A percentile compares a stretch with the other conserved stretches of the same genome.
These are phyloP conservation scores for Globisporangium splendens DNA, from an alignment of 352 stramenopile genomes.

Conservation along the genomic window DNA sequence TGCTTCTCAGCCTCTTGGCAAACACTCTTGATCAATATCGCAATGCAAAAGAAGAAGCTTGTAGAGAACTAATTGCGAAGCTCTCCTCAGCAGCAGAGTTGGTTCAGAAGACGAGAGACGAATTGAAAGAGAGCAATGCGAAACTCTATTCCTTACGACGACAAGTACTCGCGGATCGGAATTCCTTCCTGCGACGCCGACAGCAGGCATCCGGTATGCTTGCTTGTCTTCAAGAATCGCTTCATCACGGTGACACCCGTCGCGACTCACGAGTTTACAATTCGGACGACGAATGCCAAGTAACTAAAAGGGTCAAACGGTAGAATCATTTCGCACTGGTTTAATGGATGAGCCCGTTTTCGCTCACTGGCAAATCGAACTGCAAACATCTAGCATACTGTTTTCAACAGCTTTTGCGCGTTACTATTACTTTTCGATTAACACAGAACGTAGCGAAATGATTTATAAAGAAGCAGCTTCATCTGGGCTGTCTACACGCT, in stretches of 20 bases:
- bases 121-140: neutral
- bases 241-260: neutral
- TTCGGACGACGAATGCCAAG: neutral
- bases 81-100: neutral
- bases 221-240: constrained; percentile 4
- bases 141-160: neutral
- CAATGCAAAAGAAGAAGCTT: neutral
- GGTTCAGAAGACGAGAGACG: neutral
- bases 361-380: too few relatives aligned
- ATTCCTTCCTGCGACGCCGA: constrained; percentile 8
- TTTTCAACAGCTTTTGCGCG: neutral
- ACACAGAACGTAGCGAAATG: too few relatives aligned
- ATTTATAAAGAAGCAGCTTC: too few relatives aligned
- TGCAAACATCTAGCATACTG: too few relatives aligned
- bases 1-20: neutral
- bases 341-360: too few relatives aligned
- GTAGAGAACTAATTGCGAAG: neutral
- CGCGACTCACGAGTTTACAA: neutral
- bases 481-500: constrained; percentile 6
- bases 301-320: neutral
- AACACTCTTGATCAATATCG: constrained; percentile 1
- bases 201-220: neutral
- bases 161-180: neutral
- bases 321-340: neutral
- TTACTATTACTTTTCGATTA: neutral